Evolutionary conservation across 176 grass and related monocot species (phyloP).

Genomic region (Hyparrhenia diplandra): DNA sequence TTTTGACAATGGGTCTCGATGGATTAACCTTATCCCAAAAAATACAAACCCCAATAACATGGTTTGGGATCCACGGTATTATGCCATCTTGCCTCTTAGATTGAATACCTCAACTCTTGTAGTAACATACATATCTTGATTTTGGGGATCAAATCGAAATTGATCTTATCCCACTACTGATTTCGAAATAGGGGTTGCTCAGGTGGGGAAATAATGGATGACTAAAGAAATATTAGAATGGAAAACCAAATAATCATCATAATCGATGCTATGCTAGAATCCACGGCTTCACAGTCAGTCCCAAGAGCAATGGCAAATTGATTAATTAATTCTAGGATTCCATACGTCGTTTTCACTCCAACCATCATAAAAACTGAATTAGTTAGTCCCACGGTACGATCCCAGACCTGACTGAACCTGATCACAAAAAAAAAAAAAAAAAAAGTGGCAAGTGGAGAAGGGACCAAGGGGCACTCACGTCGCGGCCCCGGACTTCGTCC

Average conservation of each 20-base stretch:
- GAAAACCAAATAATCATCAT: not conserved
- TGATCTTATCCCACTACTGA: not conserved
- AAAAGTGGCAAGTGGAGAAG: not conserved
- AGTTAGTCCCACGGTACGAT: too few relatives aligned
- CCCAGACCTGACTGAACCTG: not conserved
- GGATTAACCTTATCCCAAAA: not conserved
- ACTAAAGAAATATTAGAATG: not conserved
- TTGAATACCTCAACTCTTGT: not conserved
- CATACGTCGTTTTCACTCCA: not conserved
- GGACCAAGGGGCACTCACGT: slow-evolving; percentile 22
- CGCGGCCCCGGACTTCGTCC: not conserved
- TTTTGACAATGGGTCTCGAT: too few relatives aligned
- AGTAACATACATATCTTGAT: not conserved
- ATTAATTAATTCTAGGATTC: not conserved
- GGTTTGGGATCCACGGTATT: not conserved
- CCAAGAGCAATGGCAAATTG: not conserved
- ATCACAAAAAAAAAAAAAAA: not conserved
- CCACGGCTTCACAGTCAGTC: not conserved
- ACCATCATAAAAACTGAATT: not conserved
- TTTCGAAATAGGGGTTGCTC: not conserved
- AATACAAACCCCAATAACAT: not conserved
- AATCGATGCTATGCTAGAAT: not conserved
- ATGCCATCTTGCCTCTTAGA: not conserved
- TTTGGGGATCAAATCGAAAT: not conserved
- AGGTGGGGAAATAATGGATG: not conserved